phyloP scores from a whole-genome alignment of 2,329 filamentous ascomycete species.

The Truncatella angustata region DNA sequence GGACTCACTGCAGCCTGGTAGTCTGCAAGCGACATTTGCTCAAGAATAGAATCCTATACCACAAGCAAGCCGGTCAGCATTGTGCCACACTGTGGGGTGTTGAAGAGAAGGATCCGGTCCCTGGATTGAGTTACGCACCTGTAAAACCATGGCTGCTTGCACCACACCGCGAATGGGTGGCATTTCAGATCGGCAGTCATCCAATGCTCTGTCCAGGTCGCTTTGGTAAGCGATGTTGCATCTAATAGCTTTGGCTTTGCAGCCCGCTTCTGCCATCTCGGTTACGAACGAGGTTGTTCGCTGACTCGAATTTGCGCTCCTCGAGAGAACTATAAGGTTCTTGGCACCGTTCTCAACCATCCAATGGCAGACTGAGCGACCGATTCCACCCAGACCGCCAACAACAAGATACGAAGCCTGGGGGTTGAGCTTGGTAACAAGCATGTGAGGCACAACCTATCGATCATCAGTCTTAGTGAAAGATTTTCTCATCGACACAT shows the following conservation, averaged over 20 bases:
- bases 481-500: too few relatives aligned
- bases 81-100: not conserved
- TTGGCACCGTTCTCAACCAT: conserved; percentile 32
- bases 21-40: conserved; percentile 14
- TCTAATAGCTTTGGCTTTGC: not conserved
- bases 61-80: not conserved
- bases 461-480: not conserved
- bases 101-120: not conserved
- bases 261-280: not conserved
- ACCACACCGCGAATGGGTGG: conserved; percentile 15
- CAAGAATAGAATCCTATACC: conserved; percentile 13
- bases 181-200: not conserved
- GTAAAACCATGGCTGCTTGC: conserved; percentile 14
- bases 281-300: not conserved
- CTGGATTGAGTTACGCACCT: not conserved
- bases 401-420: conserved; percentile 30
- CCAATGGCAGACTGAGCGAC: conserved; percentile 29
- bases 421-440: not conserved
- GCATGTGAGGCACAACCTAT: not conserved
- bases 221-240: not conserved
- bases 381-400: conserved; percentile 36
- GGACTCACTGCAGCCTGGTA: conserved; percentile 8
- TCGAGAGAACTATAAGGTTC: conserved; percentile 21
- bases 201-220: not conserved
- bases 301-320: not conserved